Evolutionary conservation across 176 grass and related monocot species (phyloP).

Genomic region (Olyra latifolia): DNA sequence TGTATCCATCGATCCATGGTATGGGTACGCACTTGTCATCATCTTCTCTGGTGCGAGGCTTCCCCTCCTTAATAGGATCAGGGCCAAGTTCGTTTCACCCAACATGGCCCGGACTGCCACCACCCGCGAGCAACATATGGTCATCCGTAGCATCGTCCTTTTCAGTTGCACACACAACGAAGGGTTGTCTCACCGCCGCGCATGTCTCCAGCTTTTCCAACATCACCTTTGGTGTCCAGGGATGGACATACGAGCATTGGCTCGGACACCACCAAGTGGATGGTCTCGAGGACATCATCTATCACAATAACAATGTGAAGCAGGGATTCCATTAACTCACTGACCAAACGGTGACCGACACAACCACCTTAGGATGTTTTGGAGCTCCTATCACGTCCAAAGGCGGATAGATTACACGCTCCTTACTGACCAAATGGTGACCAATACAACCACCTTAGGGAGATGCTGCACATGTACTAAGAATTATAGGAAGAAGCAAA

Average conservation of each 20-base stretch:
- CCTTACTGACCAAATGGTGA: no score
- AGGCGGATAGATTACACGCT: no score
- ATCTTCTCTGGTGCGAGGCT: background rate
- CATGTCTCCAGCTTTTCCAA: constrained; percentile 2
- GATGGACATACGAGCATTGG: constrained; percentile 21
- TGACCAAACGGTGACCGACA: no score
- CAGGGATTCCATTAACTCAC: no score
- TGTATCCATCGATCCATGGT: background rate
- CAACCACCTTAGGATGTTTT: no score
- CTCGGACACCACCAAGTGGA: background rate
- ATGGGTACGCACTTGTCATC: background rate
- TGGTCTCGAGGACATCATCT: constrained; percentile 20
- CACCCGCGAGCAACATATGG: background rate
- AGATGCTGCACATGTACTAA: no score
- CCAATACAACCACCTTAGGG: no score
- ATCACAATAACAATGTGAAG: background rate
- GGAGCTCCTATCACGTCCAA: no score
- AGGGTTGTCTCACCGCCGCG: background rate
- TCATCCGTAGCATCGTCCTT: constrained; percentile 21
- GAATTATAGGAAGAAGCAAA: no score
- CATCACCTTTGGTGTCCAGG: constrained; percentile 21
- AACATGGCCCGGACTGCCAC: background rate
- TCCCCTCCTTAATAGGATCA: constrained; percentile 4
- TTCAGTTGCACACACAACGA: background rate
- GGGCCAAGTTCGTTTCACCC: background rate